These are phyloP conservation scores for Dianthus caryophyllus DNA, from an alignment of 148 eudicot genomes.

Conservation along the genomic window DNA sequence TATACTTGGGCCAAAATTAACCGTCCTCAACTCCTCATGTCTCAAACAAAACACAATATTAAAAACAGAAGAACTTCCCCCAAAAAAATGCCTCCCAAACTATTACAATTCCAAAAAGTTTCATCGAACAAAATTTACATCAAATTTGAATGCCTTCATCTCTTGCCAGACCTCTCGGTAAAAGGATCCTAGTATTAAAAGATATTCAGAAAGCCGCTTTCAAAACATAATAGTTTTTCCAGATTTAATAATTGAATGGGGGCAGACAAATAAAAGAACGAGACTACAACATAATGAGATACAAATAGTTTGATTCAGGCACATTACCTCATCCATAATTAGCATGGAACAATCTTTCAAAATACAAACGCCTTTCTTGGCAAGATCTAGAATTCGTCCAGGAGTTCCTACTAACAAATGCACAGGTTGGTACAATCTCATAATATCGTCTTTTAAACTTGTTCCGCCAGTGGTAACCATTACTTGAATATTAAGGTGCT, in stretches of 20 bases:
- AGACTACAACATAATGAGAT: not conserved
- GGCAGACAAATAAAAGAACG: not conserved
- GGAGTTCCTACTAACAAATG: conserved; percentile 93
- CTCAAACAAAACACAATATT: not conserved
- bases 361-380: conserved; percentile 76
- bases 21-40: not conserved
- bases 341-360: conserved; percentile 81
- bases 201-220: not conserved
- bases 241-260: not conserved
- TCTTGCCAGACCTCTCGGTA: not conserved
- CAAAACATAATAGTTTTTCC: not conserved
- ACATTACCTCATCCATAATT: conserved; percentile 81
- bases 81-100: not conserved
- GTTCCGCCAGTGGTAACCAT: conserved; percentile 97
- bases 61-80: not conserved
- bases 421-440: conserved; percentile 88
- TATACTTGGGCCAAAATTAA: not conserved
- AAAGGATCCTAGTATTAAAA: not conserved
- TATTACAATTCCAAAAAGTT: not conserved
- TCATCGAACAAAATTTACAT: not conserved
- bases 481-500: conserved; percentile 73
- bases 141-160: not conserved
- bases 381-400: conserved; percentile 76
- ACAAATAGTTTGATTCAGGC: not conserved
- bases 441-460: conserved; percentile 81